Conservation (phyloP, 768 basidiomycete species). For the Trametes cinnabarina region DNA sequence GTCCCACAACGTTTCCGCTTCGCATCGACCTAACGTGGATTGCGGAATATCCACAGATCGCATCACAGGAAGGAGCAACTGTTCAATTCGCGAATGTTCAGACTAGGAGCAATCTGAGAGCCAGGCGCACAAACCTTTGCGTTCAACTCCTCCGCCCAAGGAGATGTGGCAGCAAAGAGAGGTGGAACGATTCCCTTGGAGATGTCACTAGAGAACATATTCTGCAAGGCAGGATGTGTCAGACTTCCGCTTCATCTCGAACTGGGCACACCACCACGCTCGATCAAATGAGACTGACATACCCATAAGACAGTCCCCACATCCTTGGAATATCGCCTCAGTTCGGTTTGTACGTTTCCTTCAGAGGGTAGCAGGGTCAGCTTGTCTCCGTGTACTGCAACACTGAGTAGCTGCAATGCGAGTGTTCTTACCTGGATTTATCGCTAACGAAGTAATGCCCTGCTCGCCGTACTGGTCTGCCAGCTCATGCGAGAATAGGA, state of each 20-base stretch:
- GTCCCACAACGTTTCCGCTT: constrained; percentile 8
- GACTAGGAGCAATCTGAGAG: no score
- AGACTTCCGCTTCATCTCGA: not conserved
- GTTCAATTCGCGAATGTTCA: no score
- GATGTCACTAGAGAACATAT: constrained; percentile 5
- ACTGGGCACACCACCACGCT: no score
- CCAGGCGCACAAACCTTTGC: not conserved
- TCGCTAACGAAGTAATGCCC: constrained; percentile 41
- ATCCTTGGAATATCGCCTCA: not conserved
- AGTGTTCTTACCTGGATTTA: constrained; percentile 43
- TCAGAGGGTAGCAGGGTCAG: no score
- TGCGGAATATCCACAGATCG: no score
- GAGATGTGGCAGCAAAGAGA: constrained; percentile 13
- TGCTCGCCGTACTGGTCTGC: constrained; percentile 45
- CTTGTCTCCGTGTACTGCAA: not conserved
- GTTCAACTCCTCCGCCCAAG: not conserved
- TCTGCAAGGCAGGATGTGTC: not conserved
- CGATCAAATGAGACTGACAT: not conserved
- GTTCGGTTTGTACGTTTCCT: constrained; percentile 6
- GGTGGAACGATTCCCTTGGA: constrained; percentile 6
- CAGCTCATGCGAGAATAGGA: constrained; percentile 44
- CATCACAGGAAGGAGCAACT: no score
- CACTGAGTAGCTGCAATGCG: not conserved
- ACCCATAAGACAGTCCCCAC: not conserved
- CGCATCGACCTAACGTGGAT: not conserved